Conservation (phyloP, 2,329 filamentous ascomycete genomes). For the Cladosporium sp. region DNA sequence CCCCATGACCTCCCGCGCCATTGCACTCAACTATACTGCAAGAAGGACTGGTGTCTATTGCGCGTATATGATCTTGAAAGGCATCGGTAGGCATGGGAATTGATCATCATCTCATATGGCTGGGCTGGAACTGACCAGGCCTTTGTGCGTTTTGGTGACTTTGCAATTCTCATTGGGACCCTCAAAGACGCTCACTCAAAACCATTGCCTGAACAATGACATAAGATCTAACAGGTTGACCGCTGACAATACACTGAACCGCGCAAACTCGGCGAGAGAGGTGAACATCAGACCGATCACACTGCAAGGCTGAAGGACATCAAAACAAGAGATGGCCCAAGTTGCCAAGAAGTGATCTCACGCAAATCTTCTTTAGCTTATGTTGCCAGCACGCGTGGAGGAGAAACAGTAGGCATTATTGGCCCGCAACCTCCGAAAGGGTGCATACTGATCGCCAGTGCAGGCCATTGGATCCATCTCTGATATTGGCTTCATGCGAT, state of each 20-base stretch:
- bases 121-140: neutral
- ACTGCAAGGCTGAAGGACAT: neutral
- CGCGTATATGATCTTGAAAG: too few relatives aligned
- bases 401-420: neutral
- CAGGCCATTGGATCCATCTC: neutral
- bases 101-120: neutral
- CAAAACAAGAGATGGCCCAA: neutral
- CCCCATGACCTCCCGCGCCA: neutral
- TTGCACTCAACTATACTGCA: neutral
- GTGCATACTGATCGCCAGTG: neutral
- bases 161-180: neutral
- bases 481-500: neutral
- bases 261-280: neutral
- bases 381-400: neutral
- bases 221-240: neutral
- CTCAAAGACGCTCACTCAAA: neutral
- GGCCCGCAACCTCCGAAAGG: neutral
- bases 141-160: neutral
- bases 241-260: neutral
- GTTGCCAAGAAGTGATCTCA: neutral
- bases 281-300: neutral
- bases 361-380: too few relatives aligned
- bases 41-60: too few relatives aligned
- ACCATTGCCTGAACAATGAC: neutral
- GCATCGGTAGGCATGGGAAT: too few relatives aligned